These are phyloP conservation scores for Microstegium vimineum DNA, from an alignment of 176 grass and related monocot genomes.

Conservation along the genomic window DNA sequence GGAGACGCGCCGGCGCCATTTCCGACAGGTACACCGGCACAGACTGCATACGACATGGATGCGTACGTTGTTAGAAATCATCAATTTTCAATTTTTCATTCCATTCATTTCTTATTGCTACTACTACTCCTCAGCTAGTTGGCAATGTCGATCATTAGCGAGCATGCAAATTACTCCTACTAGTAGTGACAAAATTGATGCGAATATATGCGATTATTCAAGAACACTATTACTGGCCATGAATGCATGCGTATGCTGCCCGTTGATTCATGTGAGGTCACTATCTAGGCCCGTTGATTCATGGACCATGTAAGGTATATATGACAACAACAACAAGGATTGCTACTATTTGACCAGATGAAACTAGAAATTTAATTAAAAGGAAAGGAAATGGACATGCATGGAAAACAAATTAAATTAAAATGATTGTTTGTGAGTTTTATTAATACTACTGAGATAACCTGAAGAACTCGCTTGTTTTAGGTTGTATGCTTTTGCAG, in stretches of 20 bases:
- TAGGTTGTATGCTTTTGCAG: too few species aligned
- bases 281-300: neutral
- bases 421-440: neutral
- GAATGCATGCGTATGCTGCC: too few species aligned
- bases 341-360: neutral
- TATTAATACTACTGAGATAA: neutral
- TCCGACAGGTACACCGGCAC: constrained; percentile 94
- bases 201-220: neutral
- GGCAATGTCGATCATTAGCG: neutral
- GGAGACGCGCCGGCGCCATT: constrained; percentile 83
- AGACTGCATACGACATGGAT: constrained; percentile 40
- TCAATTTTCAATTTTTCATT: neutral
- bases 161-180: neutral
- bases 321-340: neutral
- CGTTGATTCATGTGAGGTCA: neutral
- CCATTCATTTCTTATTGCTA: neutral
- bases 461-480: neutral
- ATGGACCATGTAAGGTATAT: neutral
- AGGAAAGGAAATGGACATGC: neutral
- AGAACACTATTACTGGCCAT: neutral
- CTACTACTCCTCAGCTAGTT: neutral
- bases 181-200: neutral
- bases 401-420: neutral
- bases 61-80: neutral
- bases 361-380: neutral